Base-by-base conservation (phyloP, 78 protist species). In the Capsaspora owczarzaki region DNA sequence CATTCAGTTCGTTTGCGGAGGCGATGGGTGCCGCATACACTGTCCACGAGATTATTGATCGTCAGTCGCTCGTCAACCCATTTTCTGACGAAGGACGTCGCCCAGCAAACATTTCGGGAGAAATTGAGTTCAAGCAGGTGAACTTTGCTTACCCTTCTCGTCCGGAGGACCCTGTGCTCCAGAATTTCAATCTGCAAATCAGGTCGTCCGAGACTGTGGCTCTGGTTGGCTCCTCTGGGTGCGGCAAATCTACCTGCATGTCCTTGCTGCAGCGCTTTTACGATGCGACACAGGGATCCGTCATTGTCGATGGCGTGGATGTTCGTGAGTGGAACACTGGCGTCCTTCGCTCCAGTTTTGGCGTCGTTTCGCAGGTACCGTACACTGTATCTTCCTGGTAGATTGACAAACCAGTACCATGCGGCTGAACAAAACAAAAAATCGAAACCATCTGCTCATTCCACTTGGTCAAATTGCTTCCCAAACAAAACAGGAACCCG, bases 211-310 rank as follows among this genome's bases (percentile, higher is more conserved):
- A 76, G n/a, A 70, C 83, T 12, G 78, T 88, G 22, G 97, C 96
- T 2, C 66, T 95, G 37, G 95, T 92, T 22, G 98, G 96, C 27
- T 72, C 76, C 22, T 78, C 84, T 2, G 98, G 98, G 31, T 80
- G 93, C 68, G 96, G 96, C 41, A 94, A 94, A 81, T 43, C 83
- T 22, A 94, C 95, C 16, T 66, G 89, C 0, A 53, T 89, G 10
- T 5, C 60, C 29, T 71, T 91, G 79, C 38, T 89, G 1, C 88
- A 88, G 82, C 79, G 93, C 61, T 90, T 89, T 76, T 93, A 91
- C 80, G 46, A 80, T 63, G 91, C 89, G 25, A 46, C 51, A 37
- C 37, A 56, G 1, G 97, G 97, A 14, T 0, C 25, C 23, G 80
- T 94, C 35, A 38, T 72, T 33, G 40, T 94, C 23, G 97, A 89